Base-by-base conservation (phyloP, 371 early-diverging fungal genomes). In the Fennellomyces sp. region DNA sequence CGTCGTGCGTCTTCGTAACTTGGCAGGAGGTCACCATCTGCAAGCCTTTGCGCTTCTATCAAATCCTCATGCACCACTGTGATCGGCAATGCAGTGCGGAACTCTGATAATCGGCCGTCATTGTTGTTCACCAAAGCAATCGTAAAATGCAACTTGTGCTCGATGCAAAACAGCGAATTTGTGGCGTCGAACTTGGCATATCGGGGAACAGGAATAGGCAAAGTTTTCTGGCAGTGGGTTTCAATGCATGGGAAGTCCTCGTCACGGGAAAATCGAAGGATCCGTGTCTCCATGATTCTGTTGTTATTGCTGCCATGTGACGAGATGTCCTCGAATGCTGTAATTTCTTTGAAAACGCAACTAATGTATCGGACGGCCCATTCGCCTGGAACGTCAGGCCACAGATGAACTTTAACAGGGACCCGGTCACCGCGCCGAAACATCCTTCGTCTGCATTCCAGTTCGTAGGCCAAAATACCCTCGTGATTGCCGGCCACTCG, bases 271-370 rank as follows among this genome's bases (percentile, higher is more conserved):
- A 73, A 74, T n/a, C 63, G 66, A 17, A 79, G 51, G 35, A 76
- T 73, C 7, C 68, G 61, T 15, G 73, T 67, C 41, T 80, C 75
- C 6, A 3, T 21, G 3, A 42, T 19, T 11, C 25, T 42, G 21
- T 42, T n/a, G 21, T 42, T 42, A 42, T 11, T 42, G 45, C 23
- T 33, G 35, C 6, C 13, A n/a, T 61, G 63, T 47, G 11, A 21
- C 31, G 52, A 19, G 8, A 51, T 55, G 53, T 64, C 31, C 21
- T 33, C 42, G 23, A 64, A 64, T 1, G 70, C 66, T 8, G 60
- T 64, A 49, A 73, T 75, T 54, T 80, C 80, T 56, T 76, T 80
- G n/a, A 80, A 56, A 17, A 72, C 61, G 47, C 65, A 67, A 2
- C 67, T 63, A 1, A 80, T 23, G 42, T 68, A 63, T 4, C 75